Percentiles rank a stretch among this genome's conserved stretches.
phyloP scores from a whole-genome alignment of 257 asterid species.

The Salvia rosmarinus region DNA sequence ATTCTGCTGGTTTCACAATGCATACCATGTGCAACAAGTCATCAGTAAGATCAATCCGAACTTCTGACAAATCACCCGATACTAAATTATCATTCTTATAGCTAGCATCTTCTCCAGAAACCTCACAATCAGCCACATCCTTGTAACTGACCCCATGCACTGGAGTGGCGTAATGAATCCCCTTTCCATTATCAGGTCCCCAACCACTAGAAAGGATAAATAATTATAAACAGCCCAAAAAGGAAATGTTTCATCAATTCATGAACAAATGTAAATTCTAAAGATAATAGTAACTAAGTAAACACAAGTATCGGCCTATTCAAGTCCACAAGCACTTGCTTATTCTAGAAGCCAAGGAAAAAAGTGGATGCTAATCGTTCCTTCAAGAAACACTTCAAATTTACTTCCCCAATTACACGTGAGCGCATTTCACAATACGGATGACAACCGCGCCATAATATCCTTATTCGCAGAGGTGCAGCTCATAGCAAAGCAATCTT shows the following conservation, averaged over 20 bases:
- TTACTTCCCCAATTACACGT: background rate
- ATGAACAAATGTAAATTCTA: background rate
- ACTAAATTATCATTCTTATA: conserved; percentile 33
- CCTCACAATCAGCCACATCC: conserved; percentile 40
- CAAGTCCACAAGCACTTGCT: background rate
- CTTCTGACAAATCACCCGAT: conserved; percentile 45
- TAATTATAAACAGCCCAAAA: conserved; percentile 1
- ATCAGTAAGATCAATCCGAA: conserved; percentile 77
- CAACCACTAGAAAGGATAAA: conserved; percentile 53
- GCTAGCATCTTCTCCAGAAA: conserved; percentile 41
- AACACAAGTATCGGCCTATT: background rate
- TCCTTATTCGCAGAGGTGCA: background rate
- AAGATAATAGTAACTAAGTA: background rate
- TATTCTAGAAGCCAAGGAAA: background rate
- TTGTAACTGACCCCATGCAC: conserved; percentile 35
- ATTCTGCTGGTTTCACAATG: background rate
- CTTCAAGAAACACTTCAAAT: too few species aligned
- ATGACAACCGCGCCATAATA: background rate
- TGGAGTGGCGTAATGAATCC: conserved; percentile 32
- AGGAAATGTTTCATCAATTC: background rate
- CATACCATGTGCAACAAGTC: conserved; percentile 83
- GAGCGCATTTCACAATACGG: conserved; percentile 11
- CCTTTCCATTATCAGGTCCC: conserved; percentile 50
- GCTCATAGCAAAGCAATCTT: background rate
- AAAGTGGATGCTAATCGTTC: background rate